Percentiles rank a stretch among this genome's conserved stretches.
Conservation (phyloP, 495 filamentous ascomycete species). For the Penicillium pancosmium region DNA sequence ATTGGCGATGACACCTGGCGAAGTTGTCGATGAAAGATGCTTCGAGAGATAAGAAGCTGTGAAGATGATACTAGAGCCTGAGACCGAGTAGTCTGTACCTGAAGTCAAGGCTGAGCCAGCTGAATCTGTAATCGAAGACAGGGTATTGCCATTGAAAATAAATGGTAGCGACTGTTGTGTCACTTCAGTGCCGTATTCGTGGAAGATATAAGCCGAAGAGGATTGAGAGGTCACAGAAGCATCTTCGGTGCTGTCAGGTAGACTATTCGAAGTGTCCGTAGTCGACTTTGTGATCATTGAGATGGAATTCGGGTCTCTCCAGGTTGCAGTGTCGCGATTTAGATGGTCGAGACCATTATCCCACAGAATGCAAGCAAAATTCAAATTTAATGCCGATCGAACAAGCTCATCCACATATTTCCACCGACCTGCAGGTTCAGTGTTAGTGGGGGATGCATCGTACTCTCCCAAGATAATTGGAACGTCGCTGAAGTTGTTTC, state of each 20-base stretch:
- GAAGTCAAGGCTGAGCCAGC: conserved; percentile 32
- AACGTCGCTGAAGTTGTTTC: conserved; percentile 55
- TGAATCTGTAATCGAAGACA: conserved; percentile 46
- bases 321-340: conserved; percentile 46
- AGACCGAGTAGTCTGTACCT: conserved; percentile 50
- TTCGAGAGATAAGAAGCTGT: conserved; percentile 49
- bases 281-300: conserved; percentile 50
- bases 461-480: conserved; percentile 65
- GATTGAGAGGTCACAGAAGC: conserved; percentile 43
- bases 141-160: conserved; percentile 57
- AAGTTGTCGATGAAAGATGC: conserved; percentile 38
- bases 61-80: conserved; percentile 49
- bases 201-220: conserved; percentile 58
- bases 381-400: conserved; percentile 46
- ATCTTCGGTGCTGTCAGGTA: conserved; percentile 57
- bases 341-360: conserved; percentile 54
- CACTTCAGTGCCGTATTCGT: conserved; percentile 51
- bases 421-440: conserved; percentile 59
- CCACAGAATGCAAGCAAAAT: conserved; percentile 56
- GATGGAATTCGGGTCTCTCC: conserved; percentile 53
- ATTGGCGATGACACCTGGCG: conserved; percentile 49
- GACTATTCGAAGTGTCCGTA: conserved; percentile 48
- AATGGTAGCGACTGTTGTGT: conserved; percentile 47
- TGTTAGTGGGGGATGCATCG: conserved; percentile 47
- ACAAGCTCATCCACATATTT: conserved; percentile 60